Evolutionary conservation across 2,329 filamentous ascomycete species (phyloP).

Genomic region (Exophiala dermatitidis): DNA sequence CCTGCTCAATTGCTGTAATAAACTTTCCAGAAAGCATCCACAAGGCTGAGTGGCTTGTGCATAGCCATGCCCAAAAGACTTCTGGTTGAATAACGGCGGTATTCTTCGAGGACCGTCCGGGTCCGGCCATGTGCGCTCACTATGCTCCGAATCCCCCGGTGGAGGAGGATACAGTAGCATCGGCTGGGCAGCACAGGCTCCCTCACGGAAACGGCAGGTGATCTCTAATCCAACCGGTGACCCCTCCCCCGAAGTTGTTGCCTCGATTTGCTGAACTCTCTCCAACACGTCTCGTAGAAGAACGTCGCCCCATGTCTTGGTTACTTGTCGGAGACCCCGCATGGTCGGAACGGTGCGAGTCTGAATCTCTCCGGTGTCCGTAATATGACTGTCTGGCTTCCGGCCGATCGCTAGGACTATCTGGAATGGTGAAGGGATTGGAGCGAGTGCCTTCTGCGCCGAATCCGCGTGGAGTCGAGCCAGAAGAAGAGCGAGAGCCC

Average conservation of each 20-base stretch:
- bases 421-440: constrained; percentile 7
- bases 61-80: too few relatives aligned
- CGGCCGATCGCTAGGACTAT: constrained; percentile 24
- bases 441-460: constrained; percentile 26
- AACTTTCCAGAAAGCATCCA: too few relatives aligned
- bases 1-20: too few relatives aligned
- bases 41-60: too few relatives aligned
- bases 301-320: constrained; percentile 7
- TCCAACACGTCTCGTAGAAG: constrained; percentile 4
- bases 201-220: constrained; percentile 21
- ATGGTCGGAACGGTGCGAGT: constrained; percentile 9
- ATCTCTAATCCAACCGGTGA: constrained; percentile 29
- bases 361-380: constrained; percentile 11
- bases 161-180: background rate
- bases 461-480: constrained; percentile 16
- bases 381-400: constrained; percentile 17
- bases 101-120: too few relatives aligned
- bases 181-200: background rate
- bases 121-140: too few relatives aligned
- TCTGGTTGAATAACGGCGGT: too few relatives aligned
- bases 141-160: too few relatives aligned
- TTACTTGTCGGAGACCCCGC: constrained; percentile 25
- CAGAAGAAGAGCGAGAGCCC: constrained; percentile 15
- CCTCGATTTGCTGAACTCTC: constrained; percentile 13
- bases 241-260: constrained; percentile 17